Conservation (phyloP, 2,329 filamentous ascomycete species). For the Sclerotinia minor region DNA sequence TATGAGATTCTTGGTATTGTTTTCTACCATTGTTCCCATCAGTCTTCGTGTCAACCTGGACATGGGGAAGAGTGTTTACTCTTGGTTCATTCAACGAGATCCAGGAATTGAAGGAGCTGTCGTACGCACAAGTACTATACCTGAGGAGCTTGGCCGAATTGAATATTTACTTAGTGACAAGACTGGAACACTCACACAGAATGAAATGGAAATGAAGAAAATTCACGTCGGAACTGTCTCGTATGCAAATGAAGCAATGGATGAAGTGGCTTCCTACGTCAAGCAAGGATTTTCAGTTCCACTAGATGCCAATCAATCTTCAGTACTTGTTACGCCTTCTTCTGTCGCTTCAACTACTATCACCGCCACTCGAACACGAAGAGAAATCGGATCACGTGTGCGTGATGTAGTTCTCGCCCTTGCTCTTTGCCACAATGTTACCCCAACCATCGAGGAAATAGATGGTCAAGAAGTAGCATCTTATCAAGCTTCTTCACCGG, state of each 20-base stretch:
- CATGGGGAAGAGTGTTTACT: slow-evolving; percentile 95
- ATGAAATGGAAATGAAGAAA: slow-evolving; percentile 99
- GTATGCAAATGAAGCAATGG: slow-evolving; percentile 98
- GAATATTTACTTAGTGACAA: slow-evolving; percentile 97
- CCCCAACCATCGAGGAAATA: slow-evolving; percentile 82
- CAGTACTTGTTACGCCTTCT: slow-evolving; percentile 71
- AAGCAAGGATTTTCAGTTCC: slow-evolving; percentile 73
- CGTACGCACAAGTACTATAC: slow-evolving; percentile 94
- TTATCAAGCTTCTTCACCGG: slow-evolving; percentile 95
- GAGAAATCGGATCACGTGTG: slow-evolving; percentile 92
- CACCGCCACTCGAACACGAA: slow-evolving; percentile 75
- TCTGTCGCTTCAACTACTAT: slow-evolving; percentile 60
- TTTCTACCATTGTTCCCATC: slow-evolving; percentile 99
- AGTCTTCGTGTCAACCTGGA: slow-evolving; percentile 95
- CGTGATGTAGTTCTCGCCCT: slow-evolving; percentile 90
- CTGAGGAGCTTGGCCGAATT: slow-evolving; percentile 91
- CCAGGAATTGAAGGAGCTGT: slow-evolving; percentile 87
- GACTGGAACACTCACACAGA: slow-evolving; percentile 96
- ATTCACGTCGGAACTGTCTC: slow-evolving; percentile 98
- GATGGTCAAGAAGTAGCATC: slow-evolving; percentile 74
- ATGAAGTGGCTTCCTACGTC: slow-evolving; percentile 86
- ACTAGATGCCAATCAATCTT: slow-evolving; percentile 48
- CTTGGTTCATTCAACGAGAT: slow-evolving; percentile 91
- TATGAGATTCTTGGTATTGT: slow-evolving; percentile 95
- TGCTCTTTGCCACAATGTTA: slow-evolving; percentile 95